phyloP scores from a whole-genome alignment of 768 basidiomycete genomes.

The Tylopilus sp. region DNA sequence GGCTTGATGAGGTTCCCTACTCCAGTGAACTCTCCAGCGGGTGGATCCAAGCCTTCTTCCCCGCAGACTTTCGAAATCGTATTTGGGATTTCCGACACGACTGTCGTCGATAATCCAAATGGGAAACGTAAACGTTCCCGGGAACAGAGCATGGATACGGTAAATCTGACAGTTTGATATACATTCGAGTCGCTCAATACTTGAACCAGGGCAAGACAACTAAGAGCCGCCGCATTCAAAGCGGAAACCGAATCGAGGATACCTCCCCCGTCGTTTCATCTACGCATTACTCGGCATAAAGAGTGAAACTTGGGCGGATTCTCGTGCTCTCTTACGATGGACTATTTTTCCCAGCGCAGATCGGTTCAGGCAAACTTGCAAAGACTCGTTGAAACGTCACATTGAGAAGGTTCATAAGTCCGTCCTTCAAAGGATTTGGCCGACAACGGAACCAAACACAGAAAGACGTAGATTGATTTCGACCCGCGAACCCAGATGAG shows the following conservation, averaged over 20 bases:
- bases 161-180: neutral
- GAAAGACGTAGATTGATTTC: too few relatives aligned
- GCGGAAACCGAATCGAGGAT: neutral
- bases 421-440: neutral
- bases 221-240: neutral
- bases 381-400: conserved; percentile 10
- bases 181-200: neutral
- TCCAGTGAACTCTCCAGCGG: neutral
- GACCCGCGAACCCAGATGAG: too few relatives aligned
- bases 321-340: neutral
- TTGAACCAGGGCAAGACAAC: neutral
- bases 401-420: neutral
- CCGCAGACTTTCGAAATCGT: neutral
- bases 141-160: neutral
- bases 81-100: neutral
- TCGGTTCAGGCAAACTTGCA: conserved; percentile 4
- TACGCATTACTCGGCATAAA: neutral
- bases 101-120: too few relatives aligned
- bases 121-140: neutral
- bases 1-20: neutral
- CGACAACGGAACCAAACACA: too few relatives aligned
- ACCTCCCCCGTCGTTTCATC: neutral
- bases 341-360: neutral
- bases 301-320: neutral
- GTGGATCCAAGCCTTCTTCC: neutral